phyloP scores from a whole-genome alignment of 1,139 yeast genomes.

The Scheffersomyces illinoinensis region DNA sequence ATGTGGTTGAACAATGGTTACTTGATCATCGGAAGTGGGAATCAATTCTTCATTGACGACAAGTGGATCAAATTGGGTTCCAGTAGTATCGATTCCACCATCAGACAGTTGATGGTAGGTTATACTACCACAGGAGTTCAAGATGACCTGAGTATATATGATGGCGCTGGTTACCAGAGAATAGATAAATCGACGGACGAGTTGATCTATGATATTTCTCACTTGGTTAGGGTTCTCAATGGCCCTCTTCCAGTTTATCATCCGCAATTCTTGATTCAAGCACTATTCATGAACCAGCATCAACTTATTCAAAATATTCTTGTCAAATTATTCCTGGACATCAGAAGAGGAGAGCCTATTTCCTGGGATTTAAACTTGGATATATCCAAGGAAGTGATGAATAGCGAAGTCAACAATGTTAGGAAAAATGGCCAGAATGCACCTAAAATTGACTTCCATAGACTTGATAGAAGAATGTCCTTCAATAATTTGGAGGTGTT shows the following conservation, averaged over 20 bases:
- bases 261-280: slow-evolving; percentile 84
- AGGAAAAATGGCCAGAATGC: slow-evolving; percentile 5
- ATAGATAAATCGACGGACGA: slow-evolving; percentile 9
- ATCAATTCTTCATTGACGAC: slow-evolving; percentile 83
- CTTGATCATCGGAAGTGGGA: slow-evolving; percentile 84
- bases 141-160: slow-evolving; percentile 17
- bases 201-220: slow-evolving; percentile 33
- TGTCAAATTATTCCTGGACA: slow-evolving; percentile 47
- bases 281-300: slow-evolving; percentile 63
- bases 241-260: slow-evolving; percentile 91
- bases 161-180: slow-evolving; percentile 33
- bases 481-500: slow-evolving; percentile 25
- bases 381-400: slow-evolving; percentile 19
- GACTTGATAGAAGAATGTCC: neutral
- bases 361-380: slow-evolving; percentile 39
- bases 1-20: slow-evolving; percentile 81
- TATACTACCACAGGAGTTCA: slow-evolving; percentile 46
- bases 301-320: slow-evolving; percentile 60
- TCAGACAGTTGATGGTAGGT: slow-evolving; percentile 53
- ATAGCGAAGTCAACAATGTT: slow-evolving; percentile 1
- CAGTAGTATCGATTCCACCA: slow-evolving; percentile 33
- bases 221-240: slow-evolving; percentile 73
- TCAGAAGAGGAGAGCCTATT: slow-evolving; percentile 41
- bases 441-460: slow-evolving; percentile 2
- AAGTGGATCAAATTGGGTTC: slow-evolving; percentile 47